Evolutionary conservation across 164 flowering plant genomes (phyloP), one percentile per base, ranked within the genome.

Genomic region (Chimonanthus salicifolius): DNA sequence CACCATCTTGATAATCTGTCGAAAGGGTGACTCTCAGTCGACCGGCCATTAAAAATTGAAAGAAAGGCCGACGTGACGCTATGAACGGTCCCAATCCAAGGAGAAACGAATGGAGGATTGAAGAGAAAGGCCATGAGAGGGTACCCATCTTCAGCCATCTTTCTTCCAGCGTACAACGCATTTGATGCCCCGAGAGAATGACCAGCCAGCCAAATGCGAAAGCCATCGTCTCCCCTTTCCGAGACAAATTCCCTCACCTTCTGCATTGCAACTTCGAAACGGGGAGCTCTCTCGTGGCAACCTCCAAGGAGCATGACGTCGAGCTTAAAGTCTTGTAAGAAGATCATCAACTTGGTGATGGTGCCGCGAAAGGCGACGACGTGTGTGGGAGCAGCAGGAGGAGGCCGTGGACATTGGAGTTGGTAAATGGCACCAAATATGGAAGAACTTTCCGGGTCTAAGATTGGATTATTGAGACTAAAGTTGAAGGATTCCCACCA

Each of bases 331-430:
- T 95, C 99, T 47, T 84, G 86, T 33, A 90, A 75, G 18, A 91
- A 16, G 18, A 94, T 83, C 58, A 85, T 86, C n/a, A 78, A 75
- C 77, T 90, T 88, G 54, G 85, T 83, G 10, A 93, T 65, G 58
- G 95, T 93, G 47, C 99, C 97, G 47, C 98, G 87, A 71, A 96
- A 93, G 51, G 97, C 97, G 75, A 96, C 79, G 2, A 92, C 91
- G 74, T 80, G 85, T 10, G 71, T 83, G 1, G 96, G 96, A 43
- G 79, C 76, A 13, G 67, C 82, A 6, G 74, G 74, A n/a, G n/a
- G n/a, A 20, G 79, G 75, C 43, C 69, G 2, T 51, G 78, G 80
- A 64, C 83, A 82, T 21, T 79, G 82, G 72, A 78, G 83, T 71
- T 87, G 83, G 74, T 76, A 95, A 48, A 96, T 78, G 45, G 90